phyloP scores from a whole-genome alignment of 2,329 filamentous ascomycete genomes.

The Ceratocystis ficicola region DNA sequence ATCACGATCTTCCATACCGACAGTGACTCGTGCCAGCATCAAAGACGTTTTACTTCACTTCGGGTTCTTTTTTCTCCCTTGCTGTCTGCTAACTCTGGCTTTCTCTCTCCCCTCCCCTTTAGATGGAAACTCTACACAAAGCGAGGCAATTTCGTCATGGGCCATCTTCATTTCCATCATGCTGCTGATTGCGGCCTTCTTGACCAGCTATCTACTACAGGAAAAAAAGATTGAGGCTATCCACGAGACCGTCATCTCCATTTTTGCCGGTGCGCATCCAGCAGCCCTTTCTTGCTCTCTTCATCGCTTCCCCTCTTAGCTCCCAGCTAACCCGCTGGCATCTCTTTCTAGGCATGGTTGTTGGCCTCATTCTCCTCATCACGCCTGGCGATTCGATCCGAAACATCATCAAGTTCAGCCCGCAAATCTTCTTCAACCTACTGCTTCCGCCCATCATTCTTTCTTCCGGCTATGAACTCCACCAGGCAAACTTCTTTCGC shows the following conservation, averaged over 20 bases:
- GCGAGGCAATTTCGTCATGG: conserved; percentile 94
- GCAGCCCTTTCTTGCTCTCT: conserved; percentile 10
- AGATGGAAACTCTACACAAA: conserved; percentile 68
- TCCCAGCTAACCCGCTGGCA: conserved; percentile 6
- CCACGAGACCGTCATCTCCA: conserved; percentile 95
- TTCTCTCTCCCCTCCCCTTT: conserved; percentile 25
- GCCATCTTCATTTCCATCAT: conserved; percentile 93
- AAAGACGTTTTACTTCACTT: not conserved
- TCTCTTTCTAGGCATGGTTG: conserved; percentile 64
- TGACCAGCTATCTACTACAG: conserved; percentile 93
- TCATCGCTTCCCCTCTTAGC: not conserved
- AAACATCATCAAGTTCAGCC: conserved; percentile 89
- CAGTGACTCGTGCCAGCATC: not conserved
- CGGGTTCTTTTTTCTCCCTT: not conserved
- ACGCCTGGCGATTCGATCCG: conserved; percentile 73
- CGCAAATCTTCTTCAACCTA: conserved; percentile 99
- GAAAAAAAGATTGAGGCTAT: conserved; percentile 95
- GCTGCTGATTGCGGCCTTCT: conserved; percentile 85
- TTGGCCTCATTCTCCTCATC: conserved; percentile 76
- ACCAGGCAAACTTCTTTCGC: conserved; percentile 98
- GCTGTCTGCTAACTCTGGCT: not conserved
- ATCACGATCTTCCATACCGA: not conserved
- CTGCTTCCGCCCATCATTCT: conserved; percentile 97
- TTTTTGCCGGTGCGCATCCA: conserved; percentile 64
- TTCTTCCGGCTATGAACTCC: conserved; percentile 90